Conservation (phyloP, 306 rosid species). For the Castanospermum australe region DNA sequence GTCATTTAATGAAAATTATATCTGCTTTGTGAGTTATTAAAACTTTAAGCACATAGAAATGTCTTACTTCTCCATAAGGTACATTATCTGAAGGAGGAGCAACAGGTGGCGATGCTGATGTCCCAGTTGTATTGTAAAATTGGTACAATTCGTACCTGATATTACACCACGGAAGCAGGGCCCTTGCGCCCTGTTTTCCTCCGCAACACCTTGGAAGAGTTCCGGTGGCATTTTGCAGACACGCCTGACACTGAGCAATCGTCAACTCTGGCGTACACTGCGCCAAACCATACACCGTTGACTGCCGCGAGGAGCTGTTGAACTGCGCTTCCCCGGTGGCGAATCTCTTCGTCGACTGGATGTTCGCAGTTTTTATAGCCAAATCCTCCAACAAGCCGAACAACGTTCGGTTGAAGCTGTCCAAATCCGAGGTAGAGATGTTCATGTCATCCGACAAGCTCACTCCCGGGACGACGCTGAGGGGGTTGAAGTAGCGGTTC, state of each 20-base stretch:
- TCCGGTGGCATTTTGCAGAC: constrained; percentile 27
- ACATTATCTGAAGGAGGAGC: constrained; percentile 21
- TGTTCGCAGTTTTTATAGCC: constrained; percentile 12
- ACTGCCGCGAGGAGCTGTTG: neutral
- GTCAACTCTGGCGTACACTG: constrained; percentile 28
- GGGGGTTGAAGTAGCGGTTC: neutral
- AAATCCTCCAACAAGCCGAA: constrained; percentile 15
- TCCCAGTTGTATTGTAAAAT: constrained; percentile 30
- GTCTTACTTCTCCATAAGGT: no score
- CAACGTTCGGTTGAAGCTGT: constrained; percentile 26
- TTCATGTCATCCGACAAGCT: neutral
- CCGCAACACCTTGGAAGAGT: constrained; percentile 28
- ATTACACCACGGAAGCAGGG: constrained; percentile 31
- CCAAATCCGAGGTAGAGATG: constrained; percentile 1
- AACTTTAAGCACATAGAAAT: no score
- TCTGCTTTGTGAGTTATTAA: no score
- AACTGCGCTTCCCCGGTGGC: constrained; percentile 7
- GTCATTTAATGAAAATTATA: no score
- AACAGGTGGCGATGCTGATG: neutral
- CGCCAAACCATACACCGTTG: constrained; percentile 29
- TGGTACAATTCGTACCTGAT: constrained; percentile 35
- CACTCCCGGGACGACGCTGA: neutral
- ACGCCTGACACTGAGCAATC: neutral
- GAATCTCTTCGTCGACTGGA: constrained; percentile 20
- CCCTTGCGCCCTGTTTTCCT: constrained; percentile 37